phyloP scores from a whole-genome alignment of 768 basidiomycete genomes.

The Lactarius evosmus region DNA sequence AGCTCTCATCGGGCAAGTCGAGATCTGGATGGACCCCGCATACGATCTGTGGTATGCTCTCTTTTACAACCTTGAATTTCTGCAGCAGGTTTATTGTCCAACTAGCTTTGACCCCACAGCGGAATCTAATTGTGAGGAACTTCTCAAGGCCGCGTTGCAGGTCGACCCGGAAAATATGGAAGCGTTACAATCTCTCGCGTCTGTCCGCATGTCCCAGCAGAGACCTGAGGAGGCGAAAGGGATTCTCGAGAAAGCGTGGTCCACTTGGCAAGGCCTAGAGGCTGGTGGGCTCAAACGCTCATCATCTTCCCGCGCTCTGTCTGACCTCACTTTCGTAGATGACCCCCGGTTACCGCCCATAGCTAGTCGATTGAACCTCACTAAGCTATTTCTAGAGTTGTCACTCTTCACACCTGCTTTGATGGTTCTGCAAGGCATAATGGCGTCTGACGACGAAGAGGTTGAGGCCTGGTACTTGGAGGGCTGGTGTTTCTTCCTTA shows the following conservation, averaged over 20 bases:
- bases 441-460: conserved; percentile 78
- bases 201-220: conserved; percentile 85
- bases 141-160: conserved; percentile 69
- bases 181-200: conserved; percentile 75
- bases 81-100: not conserved
- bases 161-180: conserved; percentile 75
- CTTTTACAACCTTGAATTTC: not conserved
- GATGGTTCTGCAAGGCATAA: conserved; percentile 70
- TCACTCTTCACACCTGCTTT: conserved; percentile 67
- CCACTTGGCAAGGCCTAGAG: conserved; percentile 67
- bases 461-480: conserved; percentile 94
- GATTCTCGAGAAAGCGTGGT: conserved; percentile 66
- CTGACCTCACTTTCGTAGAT: conserved; percentile 40
- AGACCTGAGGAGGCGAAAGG: conserved; percentile 76
- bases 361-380: conserved; percentile 65
- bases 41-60: conserved; percentile 77
- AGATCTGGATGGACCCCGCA: conserved; percentile 93
- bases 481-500: conserved; percentile 89
- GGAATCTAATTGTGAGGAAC: conserved; percentile 74
- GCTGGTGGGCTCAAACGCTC: conserved; percentile 36
- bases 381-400: conserved; percentile 82
- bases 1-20: conserved; percentile 84
- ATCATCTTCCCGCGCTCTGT: not conserved
- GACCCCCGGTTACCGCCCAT: conserved; percentile 68
- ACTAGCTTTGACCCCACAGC: conserved; percentile 77